These are phyloP conservation scores for Xylariaceae sp. DNA, from an alignment of 2,329 filamentous ascomycete genomes.

Conservation along the genomic window DNA sequence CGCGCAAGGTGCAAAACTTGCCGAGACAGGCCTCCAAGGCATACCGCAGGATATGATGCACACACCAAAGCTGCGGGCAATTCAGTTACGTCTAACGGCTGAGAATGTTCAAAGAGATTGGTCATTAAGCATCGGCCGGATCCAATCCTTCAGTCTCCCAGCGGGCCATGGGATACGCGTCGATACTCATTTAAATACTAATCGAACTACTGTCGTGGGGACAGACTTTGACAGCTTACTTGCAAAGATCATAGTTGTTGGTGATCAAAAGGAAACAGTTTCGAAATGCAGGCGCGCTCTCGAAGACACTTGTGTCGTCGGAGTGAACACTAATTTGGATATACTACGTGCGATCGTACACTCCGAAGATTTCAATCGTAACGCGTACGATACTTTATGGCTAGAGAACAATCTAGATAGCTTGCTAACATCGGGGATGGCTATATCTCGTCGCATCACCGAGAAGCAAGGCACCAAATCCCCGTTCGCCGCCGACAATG, in stretches of 20 bases:
- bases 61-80: conserved; percentile 6
- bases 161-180: conserved; percentile 12
- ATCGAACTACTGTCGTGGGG: conserved; percentile 1
- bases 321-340: conserved; percentile 14
- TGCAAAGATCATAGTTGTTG: conserved; percentile 13
- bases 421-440: conserved; percentile 4
- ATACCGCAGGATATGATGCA: conserved; percentile 3
- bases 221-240: conserved; percentile 15
- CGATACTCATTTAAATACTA: conserved; percentile 13
- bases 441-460: conserved; percentile 4
- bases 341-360: conserved; percentile 13
- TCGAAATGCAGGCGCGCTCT: conserved; percentile 14
- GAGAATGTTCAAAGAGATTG: conserved; percentile 14
- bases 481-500: not conserved
- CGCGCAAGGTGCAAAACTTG: conserved; percentile 9
- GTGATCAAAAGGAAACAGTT: conserved; percentile 1
- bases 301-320: conserved; percentile 11
- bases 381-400: conserved; percentile 14
- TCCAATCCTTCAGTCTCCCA: conserved; percentile 9
- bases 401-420: conserved; percentile 8
- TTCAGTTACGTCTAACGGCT: conserved; percentile 14
- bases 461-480: not conserved
- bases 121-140: conserved; percentile 14
- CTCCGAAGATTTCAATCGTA: conserved; percentile 7
- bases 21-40: no score